Evolutionary conservation across 2,329 filamentous ascomycete species (phyloP), one percentile per base, ranked within the genome.

Genomic region (Clarireedia homoeocarpa): DNA sequence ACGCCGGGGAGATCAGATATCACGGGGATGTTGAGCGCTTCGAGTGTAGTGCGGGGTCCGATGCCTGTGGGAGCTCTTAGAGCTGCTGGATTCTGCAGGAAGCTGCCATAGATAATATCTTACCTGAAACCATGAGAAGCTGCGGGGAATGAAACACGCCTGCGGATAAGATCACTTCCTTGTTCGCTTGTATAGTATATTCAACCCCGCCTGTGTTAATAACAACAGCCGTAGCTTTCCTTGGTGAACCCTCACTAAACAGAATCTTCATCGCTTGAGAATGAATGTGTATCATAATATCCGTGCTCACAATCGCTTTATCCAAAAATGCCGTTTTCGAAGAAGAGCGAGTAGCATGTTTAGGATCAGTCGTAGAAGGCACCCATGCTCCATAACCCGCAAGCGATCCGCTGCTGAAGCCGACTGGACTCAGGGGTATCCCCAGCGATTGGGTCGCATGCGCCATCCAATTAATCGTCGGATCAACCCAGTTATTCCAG

Each of bases 1-100:
- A 81, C 78, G 2, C 77, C 77, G 0, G 73, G 74, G 2, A 75
- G 70, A 36, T 77, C 71, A 7, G 70, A 69, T 3, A 80, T 57
- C 1, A 78, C 61, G 0, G 71, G 64, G 38, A 81, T 80, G n/a
- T 14, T 27, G 17, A 34, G 15, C n/a, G 17, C 10, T 27, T 44
- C 38, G 1, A 51, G 53, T 6, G 17, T 5, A 9, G 48, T 1
- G 1, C 24, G 47, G 1, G 48, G 53, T 4, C 48, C 39, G 10
- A 56, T 51, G 17, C 44, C 51, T 48, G 47, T 2, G 17, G 12
- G 26, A 4, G 6, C n/a, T 23, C 14, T 47, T 39, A 10, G 6
- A 12, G 3, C 2, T 3, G 23, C 10, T 1, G 20, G 24, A 9
- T 9, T 24, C 1, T 27, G 4, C 2, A 48, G 27, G 26, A 12